Percentiles rank a stretch among this genome's conserved stretches.
Conservation (phyloP, 352 stramenopile genomes). For the Pythium scleroteichum region DNA sequence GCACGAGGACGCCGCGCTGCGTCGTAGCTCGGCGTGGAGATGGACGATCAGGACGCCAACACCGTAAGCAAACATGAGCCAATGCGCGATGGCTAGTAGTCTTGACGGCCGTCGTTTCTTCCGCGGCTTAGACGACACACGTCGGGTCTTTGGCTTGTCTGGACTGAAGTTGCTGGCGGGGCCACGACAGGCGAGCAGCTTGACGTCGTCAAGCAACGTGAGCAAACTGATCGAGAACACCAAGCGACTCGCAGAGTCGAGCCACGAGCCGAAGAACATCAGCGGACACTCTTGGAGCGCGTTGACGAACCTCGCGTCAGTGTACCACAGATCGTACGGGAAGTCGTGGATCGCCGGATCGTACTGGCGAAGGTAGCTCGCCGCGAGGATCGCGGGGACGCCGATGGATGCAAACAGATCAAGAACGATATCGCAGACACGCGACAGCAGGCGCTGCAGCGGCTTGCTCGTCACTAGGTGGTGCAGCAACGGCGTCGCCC, state of each 20-base stretch:
- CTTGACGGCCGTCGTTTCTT: neutral
- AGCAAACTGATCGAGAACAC: slow-evolving; percentile 44
- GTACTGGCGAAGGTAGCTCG: slow-evolving; percentile 17
- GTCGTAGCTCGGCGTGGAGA: slow-evolving; percentile 25
- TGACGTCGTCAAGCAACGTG: slow-evolving; percentile 33
- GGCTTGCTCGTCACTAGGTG: neutral
- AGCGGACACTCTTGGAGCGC: slow-evolving; percentile 29
- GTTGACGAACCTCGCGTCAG: slow-evolving; percentile 34
- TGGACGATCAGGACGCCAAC: slow-evolving; percentile 27
- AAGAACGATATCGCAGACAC: slow-evolving; percentile 25
- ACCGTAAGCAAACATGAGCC: slow-evolving; percentile 18
- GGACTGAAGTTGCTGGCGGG: neutral
- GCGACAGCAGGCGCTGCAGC: slow-evolving; percentile 17
- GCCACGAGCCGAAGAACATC: slow-evolving; percentile 38
- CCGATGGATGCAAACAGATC: slow-evolving; percentile 26
- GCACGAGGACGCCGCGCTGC: slow-evolving; percentile 17
- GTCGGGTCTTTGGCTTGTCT: neutral
- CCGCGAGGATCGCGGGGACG: slow-evolving; percentile 15
- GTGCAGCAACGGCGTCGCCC: slow-evolving; percentile 12
- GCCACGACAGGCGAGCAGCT: slow-evolving; percentile 12
- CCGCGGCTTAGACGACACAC: neutral
- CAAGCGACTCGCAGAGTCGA: slow-evolving; percentile 33
- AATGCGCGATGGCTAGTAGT: neutral
- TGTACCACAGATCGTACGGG: slow-evolving; percentile 19
- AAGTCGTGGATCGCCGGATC: slow-evolving; percentile 7